Evolutionary conservation across 2,329 filamentous ascomycete genomes (phyloP), one percentile per base, ranked within the genome.

Genomic region (Nemania abortiva): DNA sequence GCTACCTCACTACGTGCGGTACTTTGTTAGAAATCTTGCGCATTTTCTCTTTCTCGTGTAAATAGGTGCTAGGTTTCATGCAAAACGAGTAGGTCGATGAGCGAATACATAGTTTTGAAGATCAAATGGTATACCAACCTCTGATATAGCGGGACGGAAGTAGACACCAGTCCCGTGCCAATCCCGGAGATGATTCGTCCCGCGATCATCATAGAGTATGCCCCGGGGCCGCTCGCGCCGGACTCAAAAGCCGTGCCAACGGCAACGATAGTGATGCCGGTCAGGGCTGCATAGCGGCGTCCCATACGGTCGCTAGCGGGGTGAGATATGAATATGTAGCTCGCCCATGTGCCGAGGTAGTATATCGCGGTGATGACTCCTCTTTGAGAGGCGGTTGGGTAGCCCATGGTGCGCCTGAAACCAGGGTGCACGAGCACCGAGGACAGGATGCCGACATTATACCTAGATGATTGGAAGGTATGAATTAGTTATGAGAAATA

Each of bases 361-460:
- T 89, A 89, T 39, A 88, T 83, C 49, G 83, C 85, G 1, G 87
- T 88, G 73, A 89, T 84, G 47, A 86, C 76, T 7, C 87, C 87
- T 59, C 81, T 87, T 57, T 81, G 80, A 6, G 82, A 77, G 1
- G 86, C 81, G 1, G 78, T 80, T 6, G 83, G 85, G 29, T 83
- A 73, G 58, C 82, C 77, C 11, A 88, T 81, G 6, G 83, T 79
- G 20, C 80, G 76, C n/a, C 79, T 78, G 79, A 87, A 89, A 20
- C 87, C 87, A 0, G 84, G 84, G 72, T 88, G 84, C 5, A 88
- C 85, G 61, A 88, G 85, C 45, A 89, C 81, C 0, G 86, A 86
- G 1, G 86, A 85, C 20, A 89, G 80, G 52, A 89, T 82, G 61
- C 87, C 87, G 72, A 89, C 84, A 74, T 88, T 88, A 76, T 89